Conservation (phyloP, 1,284 basidiomycete genomes). For the Sanghuangporus sanghuang region DNA sequence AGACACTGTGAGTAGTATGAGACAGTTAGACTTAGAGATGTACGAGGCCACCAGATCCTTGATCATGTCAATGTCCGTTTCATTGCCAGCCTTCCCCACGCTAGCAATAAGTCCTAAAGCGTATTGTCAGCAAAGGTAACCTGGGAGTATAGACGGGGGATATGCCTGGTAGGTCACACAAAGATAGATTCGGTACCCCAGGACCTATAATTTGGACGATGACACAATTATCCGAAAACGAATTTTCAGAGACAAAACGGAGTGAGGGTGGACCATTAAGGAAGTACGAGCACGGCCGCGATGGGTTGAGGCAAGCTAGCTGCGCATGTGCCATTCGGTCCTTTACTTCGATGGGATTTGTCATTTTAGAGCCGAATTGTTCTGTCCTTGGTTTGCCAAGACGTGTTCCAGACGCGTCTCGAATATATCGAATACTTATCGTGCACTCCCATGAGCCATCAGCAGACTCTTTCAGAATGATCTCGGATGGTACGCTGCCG, state of each 20-base stretch:
- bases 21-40: slow-evolving; percentile 57
- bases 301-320: slow-evolving; percentile 67
- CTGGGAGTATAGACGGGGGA: not conserved
- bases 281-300: slow-evolving; percentile 30
- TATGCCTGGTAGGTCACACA: slow-evolving; percentile 61
- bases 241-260: slow-evolving; percentile 32
- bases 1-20: slow-evolving; percentile 65
- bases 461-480: slow-evolving; percentile 43
- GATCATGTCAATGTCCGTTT: slow-evolving; percentile 56
- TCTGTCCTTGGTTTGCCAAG: slow-evolving; percentile 41
- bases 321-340: slow-evolving; percentile 67
- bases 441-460: slow-evolving; percentile 51
- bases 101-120: slow-evolving; percentile 62
- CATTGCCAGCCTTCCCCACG: slow-evolving; percentile 40
- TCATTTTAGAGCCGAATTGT: slow-evolving; percentile 56
- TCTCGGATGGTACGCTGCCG: slow-evolving; percentile 66
- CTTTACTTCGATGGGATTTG: slow-evolving; percentile 50
- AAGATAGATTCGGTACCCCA: slow-evolving; percentile 66
- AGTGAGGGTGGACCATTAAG: slow-evolving; percentile 30
- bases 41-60: slow-evolving; percentile 52
- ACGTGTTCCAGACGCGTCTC: slow-evolving; percentile 31
- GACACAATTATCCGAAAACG: slow-evolving; percentile 61
- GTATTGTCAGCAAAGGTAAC: not conserved
- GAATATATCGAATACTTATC: slow-evolving; percentile 31
- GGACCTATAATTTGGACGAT: slow-evolving; percentile 63